Evolutionary conservation across 495 filamentous ascomycete species (phyloP).

Genomic region (Penicillium antarcticum): DNA sequence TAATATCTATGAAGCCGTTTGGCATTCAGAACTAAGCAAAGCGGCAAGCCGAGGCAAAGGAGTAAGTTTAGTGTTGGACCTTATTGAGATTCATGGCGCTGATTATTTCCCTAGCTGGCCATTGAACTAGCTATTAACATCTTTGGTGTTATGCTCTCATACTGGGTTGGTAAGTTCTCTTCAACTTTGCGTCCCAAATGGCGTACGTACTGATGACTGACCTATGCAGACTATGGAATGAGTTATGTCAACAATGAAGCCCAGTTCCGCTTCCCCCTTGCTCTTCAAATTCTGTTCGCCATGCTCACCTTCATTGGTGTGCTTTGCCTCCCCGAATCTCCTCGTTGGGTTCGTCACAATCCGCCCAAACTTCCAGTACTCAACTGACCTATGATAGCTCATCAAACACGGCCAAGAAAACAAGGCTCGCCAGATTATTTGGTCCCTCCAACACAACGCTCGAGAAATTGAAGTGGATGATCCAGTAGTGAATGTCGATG

Average conservation of each 20-base stretch:
- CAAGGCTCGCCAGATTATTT: slow-evolving; percentile 30
- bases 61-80: slow-evolving; percentile 31
- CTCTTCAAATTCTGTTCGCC: slow-evolving; percentile 55
- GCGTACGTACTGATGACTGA: background rate
- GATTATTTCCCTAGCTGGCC: slow-evolving; percentile 19
- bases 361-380: slow-evolving; percentile 1
- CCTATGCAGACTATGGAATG: slow-evolving; percentile 28
- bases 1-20: slow-evolving; percentile 31
- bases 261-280: slow-evolving; percentile 49
- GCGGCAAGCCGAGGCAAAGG: slow-evolving; percentile 60
- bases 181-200: background rate
- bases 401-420: slow-evolving; percentile 30
- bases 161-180: slow-evolving; percentile 32
- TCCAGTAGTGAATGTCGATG: slow-evolving; percentile 22
- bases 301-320: slow-evolving; percentile 45
- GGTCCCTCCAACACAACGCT: slow-evolving; percentile 31
- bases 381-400: slow-evolving; percentile 13
- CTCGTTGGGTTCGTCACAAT: slow-evolving; percentile 38
- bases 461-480: slow-evolving; percentile 22
- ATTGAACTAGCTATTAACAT: slow-evolving; percentile 64
- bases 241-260: slow-evolving; percentile 29
- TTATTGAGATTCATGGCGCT: background rate
- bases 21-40: slow-evolving; percentile 58
- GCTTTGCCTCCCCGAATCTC: slow-evolving; percentile 52
- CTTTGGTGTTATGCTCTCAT: slow-evolving; percentile 42